A percentile compares a stretch with the other conserved stretches of the same genome.
These are phyloP conservation scores for Aspergillus cristatus DNA, from an alignment of 495 filamentous ascomycete genomes.

Conservation along the genomic window DNA sequence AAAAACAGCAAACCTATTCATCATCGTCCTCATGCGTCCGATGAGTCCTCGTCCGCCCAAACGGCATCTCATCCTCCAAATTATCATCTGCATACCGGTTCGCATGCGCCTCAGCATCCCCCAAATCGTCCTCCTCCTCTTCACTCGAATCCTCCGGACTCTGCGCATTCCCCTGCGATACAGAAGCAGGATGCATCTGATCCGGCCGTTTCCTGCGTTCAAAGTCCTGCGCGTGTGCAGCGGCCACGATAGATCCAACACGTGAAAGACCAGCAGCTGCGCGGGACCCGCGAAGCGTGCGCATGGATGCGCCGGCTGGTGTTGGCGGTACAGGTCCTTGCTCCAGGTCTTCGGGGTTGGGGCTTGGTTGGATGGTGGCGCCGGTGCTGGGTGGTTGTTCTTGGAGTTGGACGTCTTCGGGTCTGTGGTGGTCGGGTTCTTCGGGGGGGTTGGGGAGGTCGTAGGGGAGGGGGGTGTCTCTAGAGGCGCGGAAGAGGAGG, in stretches of 20 bases:
- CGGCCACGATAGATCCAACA: slow-evolving; percentile 52
- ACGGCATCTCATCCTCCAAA: slow-evolving; percentile 11
- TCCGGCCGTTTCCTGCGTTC: slow-evolving; percentile 56
- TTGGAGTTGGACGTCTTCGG: too few species aligned
- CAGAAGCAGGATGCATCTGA: slow-evolving; percentile 14
- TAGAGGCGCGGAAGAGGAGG: slow-evolving; percentile 67
- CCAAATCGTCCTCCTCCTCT: slow-evolving; percentile 21
- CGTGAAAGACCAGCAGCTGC: slow-evolving; percentile 30
- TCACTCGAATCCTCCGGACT: slow-evolving; percentile 26
- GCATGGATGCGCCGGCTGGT: slow-evolving; percentile 13
- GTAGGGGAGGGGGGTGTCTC: slow-evolving; percentile 78
- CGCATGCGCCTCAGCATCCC: not conserved
- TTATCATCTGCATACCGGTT: slow-evolving; percentile 9
- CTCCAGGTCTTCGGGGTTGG: slow-evolving; percentile 19
- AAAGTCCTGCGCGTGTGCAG: slow-evolving; percentile 82
- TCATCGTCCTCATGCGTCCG: not conserved
- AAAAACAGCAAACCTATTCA: too few species aligned
- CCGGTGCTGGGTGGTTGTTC: too few species aligned
- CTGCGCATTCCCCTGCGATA: slow-evolving; percentile 10
- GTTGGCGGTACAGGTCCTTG: slow-evolving; percentile 16
- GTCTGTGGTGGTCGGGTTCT: slow-evolving; percentile 8
- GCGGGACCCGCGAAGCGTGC: too few species aligned
- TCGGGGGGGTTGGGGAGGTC: slow-evolving; percentile 34
- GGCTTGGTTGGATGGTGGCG: too few species aligned
- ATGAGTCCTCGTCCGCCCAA: not conserved